Base-by-base conservation (phyloP, 352 stramenopile genomes). In the Plasmopara halstedii region DNA sequence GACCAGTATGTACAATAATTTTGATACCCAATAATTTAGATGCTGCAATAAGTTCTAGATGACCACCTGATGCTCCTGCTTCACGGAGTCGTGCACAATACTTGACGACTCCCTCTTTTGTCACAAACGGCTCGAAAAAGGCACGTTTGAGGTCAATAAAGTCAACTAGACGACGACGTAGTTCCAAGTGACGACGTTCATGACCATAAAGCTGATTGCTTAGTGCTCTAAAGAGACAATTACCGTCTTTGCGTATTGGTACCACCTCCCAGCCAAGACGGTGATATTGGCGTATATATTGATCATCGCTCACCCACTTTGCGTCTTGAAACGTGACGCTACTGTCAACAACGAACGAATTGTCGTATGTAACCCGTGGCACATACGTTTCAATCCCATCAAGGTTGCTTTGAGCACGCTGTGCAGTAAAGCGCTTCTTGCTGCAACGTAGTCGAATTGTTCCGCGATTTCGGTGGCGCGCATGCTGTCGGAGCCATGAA, bases 1-100 rank as follows among this genome's bases (percentile, higher is more conserved):
- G 67, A 2, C 70, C 67, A 36, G 64, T 74, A 53, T 87, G 75
- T 23, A 87, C 63, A 5, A 87, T 57, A 40, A 87, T 75, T 42
- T 67, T 62, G 22, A 76, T 35, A 29, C 71, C 62, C n/a, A 84
- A 67, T 20, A 79, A 58, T 51, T 56, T 62, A 3, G 75, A 69
- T 3, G 73, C 73, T 9, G 70, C 73, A 31, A 69, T 67, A 11
- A 87, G 55, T 55, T 87, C 75, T 23, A 58, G 51, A 46, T 87
- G 77, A 49, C 75, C 75, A 17, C 75, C 75, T 70, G 66, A 84
- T 21, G 59, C 68, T 17, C 75, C 75, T 43, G 70, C 66, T 31
- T 73, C 56, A 9, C 57, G 53, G 62, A 87, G 75, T 49, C 75
- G 62, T 27, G 21, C 39, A 50, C 67, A 82, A 42, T 85, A 87